Conservation (phyloP, 2,329 filamentous ascomycete genomes). For the Trichoderma pleuroti region DNA sequence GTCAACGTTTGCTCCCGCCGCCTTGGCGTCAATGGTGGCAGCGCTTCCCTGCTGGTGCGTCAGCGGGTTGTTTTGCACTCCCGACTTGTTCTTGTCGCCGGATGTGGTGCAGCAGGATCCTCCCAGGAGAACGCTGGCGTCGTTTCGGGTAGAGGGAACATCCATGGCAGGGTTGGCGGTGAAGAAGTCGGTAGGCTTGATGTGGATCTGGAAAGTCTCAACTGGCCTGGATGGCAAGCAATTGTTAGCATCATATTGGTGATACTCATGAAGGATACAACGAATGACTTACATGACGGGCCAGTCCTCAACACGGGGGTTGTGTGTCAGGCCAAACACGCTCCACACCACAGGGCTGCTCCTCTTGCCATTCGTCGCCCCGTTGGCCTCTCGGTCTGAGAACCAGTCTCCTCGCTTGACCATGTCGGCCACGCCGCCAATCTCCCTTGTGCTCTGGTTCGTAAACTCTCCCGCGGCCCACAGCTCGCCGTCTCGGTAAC, state of each 20-base stretch:
- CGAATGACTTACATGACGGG: conserved; percentile 45
- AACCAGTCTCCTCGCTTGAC: conserved; percentile 47
- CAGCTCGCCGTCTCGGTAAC: conserved; percentile 47
- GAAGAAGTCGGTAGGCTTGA: conserved; percentile 44
- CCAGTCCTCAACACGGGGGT: conserved; percentile 48
- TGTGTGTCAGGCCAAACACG: conserved; percentile 49
- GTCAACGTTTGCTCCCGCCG: conserved; percentile 23
- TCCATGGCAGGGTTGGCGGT: conserved; percentile 45
- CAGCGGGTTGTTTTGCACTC: conserved; percentile 31
- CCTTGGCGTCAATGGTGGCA: conserved; percentile 22
- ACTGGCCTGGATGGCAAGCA: conserved; percentile 39
- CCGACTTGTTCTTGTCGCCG: conserved; percentile 1
- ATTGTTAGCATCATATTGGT: background rate
- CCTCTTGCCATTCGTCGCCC: conserved; percentile 19
- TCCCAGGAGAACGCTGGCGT: conserved; percentile 41
- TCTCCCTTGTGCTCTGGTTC: conserved; percentile 45
- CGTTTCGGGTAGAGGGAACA: conserved; percentile 38
- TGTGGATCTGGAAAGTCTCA: conserved; percentile 45
- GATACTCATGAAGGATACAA: rapidly evolving
- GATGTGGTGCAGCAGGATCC: conserved; percentile 30
- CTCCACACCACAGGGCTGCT: conserved; percentile 43
- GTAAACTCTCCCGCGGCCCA: conserved; percentile 51
- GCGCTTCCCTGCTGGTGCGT: conserved; percentile 33
- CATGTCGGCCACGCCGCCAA: conserved; percentile 46
- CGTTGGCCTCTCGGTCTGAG: conserved; percentile 24